These are phyloP conservation scores for Ogataea paraovalis DNA, from an alignment of 805 yeast genomes.

Conservation along the genomic window DNA sequence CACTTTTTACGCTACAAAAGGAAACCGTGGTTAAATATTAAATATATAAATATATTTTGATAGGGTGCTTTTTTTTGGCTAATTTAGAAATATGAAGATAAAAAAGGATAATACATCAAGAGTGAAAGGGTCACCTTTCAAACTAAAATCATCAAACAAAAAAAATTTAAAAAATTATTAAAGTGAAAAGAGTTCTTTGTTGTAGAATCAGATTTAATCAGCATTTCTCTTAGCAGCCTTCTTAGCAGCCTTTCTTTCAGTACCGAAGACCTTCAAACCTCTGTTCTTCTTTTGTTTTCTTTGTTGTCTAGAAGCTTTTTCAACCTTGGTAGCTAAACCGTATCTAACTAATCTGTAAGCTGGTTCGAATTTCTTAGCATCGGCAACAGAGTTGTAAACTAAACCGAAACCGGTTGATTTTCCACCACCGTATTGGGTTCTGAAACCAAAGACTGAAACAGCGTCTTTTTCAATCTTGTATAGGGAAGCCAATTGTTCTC, in stretches of 20 bases:
- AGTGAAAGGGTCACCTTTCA: neutral
- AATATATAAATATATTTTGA: neutral
- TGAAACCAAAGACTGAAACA: conserved; percentile 96
- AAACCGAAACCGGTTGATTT: conserved; percentile 99
- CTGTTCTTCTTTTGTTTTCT: conserved; percentile 99
- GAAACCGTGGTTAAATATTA: neutral
- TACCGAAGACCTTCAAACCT: conserved; percentile 98
- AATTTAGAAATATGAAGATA: neutral
- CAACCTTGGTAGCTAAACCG: conserved; percentile 95
- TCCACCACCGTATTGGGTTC: conserved; percentile 99
- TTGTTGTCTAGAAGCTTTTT: conserved; percentile 99
- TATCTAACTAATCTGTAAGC: conserved; percentile 98
- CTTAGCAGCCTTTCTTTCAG: conserved; percentile 93
- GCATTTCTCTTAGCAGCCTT: conserved; percentile 86
- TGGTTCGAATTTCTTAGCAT: conserved; percentile 99
- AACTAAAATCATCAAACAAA: neutral
- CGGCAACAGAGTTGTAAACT: conserved; percentile 96
- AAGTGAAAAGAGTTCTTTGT: neutral
- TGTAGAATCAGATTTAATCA: conserved; percentile 45
- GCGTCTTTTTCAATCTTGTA: conserved; percentile 67
- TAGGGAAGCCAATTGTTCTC: conserved; percentile 62
- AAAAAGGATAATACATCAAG: neutral
- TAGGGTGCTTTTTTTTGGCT: neutral
- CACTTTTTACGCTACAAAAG: neutral
- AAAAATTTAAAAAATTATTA: neutral